phyloP scores from a whole-genome alignment of 2,329 filamentous ascomycete genomes.

The Exophiala aquamarina region DNA sequence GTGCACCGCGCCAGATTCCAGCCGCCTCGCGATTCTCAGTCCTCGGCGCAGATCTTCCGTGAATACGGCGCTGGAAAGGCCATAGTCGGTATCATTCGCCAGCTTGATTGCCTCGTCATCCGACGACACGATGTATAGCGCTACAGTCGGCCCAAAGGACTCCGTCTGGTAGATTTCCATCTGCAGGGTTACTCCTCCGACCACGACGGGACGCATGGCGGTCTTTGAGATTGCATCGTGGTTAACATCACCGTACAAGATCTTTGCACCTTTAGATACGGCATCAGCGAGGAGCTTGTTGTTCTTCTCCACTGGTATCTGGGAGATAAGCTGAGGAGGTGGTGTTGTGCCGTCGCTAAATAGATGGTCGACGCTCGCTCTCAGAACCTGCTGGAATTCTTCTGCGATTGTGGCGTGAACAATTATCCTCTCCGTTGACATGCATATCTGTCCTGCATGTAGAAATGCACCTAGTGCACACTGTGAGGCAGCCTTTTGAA shows the following conservation, averaged over 20 bases:
- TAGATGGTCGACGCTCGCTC: constrained; percentile 3
- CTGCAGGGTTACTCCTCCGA: constrained; percentile 39
- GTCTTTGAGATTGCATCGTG: constrained; percentile 46
- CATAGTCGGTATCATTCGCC: constrained; percentile 81
- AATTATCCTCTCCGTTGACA: constrained; percentile 77
- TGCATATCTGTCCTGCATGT: constrained; percentile 73
- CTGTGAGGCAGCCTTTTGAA: constrained; percentile 63
- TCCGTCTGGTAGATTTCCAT: constrained; percentile 77
- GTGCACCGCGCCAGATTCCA: constrained; percentile 55
- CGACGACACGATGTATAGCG: constrained; percentile 61
- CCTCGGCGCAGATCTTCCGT: constrained; percentile 64
- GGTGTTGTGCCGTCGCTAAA: constrained; percentile 13
- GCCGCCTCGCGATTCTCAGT: constrained; percentile 58
- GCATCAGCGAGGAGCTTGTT: constrained; percentile 55
- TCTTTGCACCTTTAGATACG: constrained; percentile 47
- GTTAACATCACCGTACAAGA: constrained; percentile 33
- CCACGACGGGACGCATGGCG: constrained; percentile 40
- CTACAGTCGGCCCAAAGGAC: constrained; percentile 74
- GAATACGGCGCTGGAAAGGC: constrained; percentile 69
- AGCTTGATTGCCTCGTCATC: constrained; percentile 64
- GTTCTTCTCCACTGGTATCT: constrained; percentile 52
- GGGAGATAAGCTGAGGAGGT: constrained; percentile 40
- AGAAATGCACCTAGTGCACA: constrained; percentile 17
- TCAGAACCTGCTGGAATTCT: constrained; percentile 45
- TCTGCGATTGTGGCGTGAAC: constrained; percentile 57